These are phyloP conservation scores for Circinella umbellata DNA, from an alignment of 371 early-diverging fungal genomes.

Conservation along the genomic window DNA sequence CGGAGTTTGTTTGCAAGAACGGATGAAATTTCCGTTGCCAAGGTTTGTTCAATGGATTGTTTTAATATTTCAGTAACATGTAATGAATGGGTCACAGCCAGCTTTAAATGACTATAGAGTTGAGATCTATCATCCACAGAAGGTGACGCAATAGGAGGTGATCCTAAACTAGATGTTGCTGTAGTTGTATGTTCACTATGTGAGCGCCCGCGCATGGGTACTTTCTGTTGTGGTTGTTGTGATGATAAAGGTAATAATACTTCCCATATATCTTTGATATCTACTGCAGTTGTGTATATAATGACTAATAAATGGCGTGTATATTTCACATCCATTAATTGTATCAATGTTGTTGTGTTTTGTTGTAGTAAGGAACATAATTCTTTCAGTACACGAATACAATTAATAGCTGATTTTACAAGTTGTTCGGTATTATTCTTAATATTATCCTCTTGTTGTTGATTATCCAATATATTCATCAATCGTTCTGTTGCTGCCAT, in stretches of 20 bases:
- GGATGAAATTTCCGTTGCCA: slow-evolving; percentile 14
- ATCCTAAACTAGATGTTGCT: background rate
- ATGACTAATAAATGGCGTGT: slow-evolving; percentile 49
- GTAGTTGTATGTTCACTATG: slow-evolving; percentile 30
- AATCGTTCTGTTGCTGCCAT: slow-evolving; percentile 26
- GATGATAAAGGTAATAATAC: slow-evolving; percentile 22
- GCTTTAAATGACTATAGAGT: slow-evolving; percentile 38
- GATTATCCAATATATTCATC: background rate
- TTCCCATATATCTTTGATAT: slow-evolving; percentile 59
- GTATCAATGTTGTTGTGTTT: slow-evolving; percentile 32
- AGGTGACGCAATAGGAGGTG: slow-evolving; percentile 7
- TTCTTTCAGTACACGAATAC: slow-evolving; percentile 32
- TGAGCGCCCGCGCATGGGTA: slow-evolving; percentile 22
- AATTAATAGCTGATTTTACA: background rate
- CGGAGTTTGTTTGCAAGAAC: slow-evolving; percentile 30
- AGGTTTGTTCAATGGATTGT: slow-evolving; percentile 36
- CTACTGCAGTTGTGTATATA: slow-evolving; percentile 55
- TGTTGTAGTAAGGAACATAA: slow-evolving; percentile 28
- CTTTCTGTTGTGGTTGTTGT: slow-evolving; percentile 12
- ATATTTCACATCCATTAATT: slow-evolving; percentile 44
- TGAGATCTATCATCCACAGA: slow-evolving; percentile 33
- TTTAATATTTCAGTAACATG: slow-evolving; percentile 38
- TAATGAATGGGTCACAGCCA: slow-evolving; percentile 39
- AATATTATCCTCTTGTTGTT: background rate
- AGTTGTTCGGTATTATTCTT: background rate